phyloP scores from a whole-genome alignment of 257 asterid genomes.

The Solanum piurae region DNA sequence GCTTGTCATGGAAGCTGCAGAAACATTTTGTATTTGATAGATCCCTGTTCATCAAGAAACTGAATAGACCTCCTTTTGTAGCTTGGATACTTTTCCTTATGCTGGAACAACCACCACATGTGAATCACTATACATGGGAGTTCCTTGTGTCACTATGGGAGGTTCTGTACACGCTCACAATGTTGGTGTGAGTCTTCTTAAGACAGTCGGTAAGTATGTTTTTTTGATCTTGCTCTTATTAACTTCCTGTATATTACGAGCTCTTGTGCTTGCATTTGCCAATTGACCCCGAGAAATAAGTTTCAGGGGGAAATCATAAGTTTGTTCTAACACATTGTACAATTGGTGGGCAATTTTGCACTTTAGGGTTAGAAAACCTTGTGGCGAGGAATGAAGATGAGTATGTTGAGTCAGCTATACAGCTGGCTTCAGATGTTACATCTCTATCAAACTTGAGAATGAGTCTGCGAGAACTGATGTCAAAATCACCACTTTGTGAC shows the following conservation, averaged over 20 bases:
- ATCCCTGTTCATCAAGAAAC: not conserved
- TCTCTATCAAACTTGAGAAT: slow-evolving; percentile 71
- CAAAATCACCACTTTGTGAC: slow-evolving; percentile 76
- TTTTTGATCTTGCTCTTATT: not conserved
- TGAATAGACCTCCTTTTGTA: slow-evolving; percentile 8
- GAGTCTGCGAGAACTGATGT: slow-evolving; percentile 73
- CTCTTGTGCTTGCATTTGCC: not conserved
- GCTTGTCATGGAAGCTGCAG: not conserved
- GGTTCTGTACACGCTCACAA: slow-evolving; percentile 95
- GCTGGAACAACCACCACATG: slow-evolving; percentile 99
- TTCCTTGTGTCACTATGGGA: slow-evolving; percentile 95
- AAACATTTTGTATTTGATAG: not conserved
- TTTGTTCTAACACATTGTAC: not conserved
- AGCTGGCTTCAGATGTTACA: slow-evolving; percentile 58
- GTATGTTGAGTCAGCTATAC: slow-evolving; percentile 60
- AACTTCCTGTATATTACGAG: not conserved
- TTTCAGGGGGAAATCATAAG: not conserved
- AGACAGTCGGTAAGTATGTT: slow-evolving; percentile 61
- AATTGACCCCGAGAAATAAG: not conserved
- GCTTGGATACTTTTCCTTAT: slow-evolving; percentile 98
- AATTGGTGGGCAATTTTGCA: not conserved
- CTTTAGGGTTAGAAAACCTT: slow-evolving; percentile 61
- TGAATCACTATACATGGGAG: slow-evolving; percentile 97
- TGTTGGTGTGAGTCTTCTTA: slow-evolving; percentile 89
- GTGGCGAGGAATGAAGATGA: slow-evolving; percentile 80